These are phyloP conservation scores for Aquilaria sinensis DNA, from an alignment of 345 rosid genomes.

Conservation along the genomic window DNA sequence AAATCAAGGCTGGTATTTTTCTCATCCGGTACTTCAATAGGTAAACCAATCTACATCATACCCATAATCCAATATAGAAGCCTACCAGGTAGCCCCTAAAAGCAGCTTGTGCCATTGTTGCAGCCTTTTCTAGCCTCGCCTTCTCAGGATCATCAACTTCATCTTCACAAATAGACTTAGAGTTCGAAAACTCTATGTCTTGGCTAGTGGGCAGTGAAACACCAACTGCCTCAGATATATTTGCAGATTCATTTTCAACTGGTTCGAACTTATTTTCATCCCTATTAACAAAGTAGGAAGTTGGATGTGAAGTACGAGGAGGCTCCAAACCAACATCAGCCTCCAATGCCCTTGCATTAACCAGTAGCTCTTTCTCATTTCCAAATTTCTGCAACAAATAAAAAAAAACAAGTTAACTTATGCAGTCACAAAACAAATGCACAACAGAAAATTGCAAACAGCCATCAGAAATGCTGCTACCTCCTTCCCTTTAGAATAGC, in stretches of 20 bases:
- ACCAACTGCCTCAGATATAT: constrained; percentile 30
- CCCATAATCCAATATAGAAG: constrained; percentile 1
- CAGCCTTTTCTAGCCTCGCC: constrained; percentile 53
- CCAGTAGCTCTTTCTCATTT: constrained; percentile 43
- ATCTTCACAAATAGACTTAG: constrained; percentile 13
- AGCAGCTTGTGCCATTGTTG: constrained; percentile 88
- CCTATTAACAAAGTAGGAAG: constrained; percentile 18
- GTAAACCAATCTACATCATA: neutral
- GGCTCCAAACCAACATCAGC: constrained; percentile 36
- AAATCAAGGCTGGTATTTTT: neutral
- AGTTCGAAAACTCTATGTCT: constrained; percentile 28
- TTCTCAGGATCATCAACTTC: constrained; percentile 43
- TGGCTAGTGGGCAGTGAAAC: constrained; percentile 25
- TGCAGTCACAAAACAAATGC: neutral
- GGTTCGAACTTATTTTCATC: constrained; percentile 34
- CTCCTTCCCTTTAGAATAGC: constrained; percentile 54
- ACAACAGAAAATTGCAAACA: neutral
- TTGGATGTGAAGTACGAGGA: constrained; percentile 33
- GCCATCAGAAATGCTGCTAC: constrained; percentile 20
- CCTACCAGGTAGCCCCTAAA: constrained; percentile 94
- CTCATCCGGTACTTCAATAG: neutral
- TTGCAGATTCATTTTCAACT: constrained; percentile 38
- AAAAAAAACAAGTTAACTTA: neutral
- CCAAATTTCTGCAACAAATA: constrained; percentile 35
- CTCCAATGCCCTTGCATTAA: constrained; percentile 51